Conservation (phyloP, 2,329 filamentous ascomycete species). For the Leptodontidium sp. region DNA sequence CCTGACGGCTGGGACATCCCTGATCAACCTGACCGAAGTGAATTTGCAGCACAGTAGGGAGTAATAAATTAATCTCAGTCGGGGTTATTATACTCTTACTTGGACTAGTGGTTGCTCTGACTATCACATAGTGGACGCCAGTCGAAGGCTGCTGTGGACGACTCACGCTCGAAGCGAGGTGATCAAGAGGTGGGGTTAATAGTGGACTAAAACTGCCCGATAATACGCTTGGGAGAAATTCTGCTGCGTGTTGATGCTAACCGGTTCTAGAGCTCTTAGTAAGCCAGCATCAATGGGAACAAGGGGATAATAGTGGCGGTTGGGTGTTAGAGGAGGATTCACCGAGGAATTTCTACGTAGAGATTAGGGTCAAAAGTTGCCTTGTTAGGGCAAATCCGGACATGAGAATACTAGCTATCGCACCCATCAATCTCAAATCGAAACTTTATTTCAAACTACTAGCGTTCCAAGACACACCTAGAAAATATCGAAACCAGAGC, state of each 20-base stretch:
- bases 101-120: not conserved
- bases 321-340: not conserved
- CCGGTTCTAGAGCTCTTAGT: not conserved
- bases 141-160: not conserved
- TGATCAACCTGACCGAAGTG: not conserved
- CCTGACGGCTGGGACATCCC: constrained; percentile 19
- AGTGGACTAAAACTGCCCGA: constrained; percentile 12
- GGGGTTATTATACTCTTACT: constrained; percentile 2
- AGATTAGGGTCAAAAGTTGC: not conserved
- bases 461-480: not conserved
- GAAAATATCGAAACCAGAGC: not conserved
- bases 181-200: not conserved
- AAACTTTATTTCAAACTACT: too few relatives aligned
- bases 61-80: constrained; percentile 6
- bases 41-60: not conserved
- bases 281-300: not conserved
- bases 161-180: constrained; percentile 5
- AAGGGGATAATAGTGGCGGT: not conserved
- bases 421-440: not conserved
- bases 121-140: not conserved
- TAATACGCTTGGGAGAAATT: not conserved
- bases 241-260: not conserved
- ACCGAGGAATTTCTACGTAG: not conserved
- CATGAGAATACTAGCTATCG: not conserved
- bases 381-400: not conserved